Conservation (phyloP, 2,329 filamentous ascomycete species). For the Aspergillus sp. region DNA sequence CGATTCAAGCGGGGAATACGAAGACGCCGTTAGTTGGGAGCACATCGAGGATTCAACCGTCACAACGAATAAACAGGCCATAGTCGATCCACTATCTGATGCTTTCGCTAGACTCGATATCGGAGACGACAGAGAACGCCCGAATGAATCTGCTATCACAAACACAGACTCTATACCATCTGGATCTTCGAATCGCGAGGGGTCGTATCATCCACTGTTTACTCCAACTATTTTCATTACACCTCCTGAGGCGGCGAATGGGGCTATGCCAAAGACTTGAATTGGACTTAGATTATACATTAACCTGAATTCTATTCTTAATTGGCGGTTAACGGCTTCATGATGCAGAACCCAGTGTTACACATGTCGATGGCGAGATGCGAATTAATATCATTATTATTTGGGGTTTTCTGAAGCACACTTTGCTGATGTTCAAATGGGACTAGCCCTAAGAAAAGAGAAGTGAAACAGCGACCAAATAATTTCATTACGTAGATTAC, state of each 20-base stretch:
- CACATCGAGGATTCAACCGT: constrained; percentile 12
- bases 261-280: background rate
- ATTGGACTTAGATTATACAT: background rate
- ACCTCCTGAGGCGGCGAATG: background rate
- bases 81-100: background rate
- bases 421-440: background rate
- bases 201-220: background rate
- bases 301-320: background rate
- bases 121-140: background rate
- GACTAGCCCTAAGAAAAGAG: background rate
- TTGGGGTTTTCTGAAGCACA: background rate
- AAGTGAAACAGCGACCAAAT: background rate
- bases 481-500: background rate
- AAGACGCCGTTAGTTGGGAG: constrained; percentile 15
- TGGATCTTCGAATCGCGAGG: background rate
- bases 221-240: constrained; percentile 2
- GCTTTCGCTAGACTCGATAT: background rate
- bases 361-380: background rate
- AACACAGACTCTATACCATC: background rate
- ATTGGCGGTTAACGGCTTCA: background rate
- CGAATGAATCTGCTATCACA: background rate
- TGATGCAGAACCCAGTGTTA: background rate
- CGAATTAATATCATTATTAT: background rate
- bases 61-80: background rate
- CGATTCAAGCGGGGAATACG: constrained; percentile 4